Evolutionary conservation across 148 eudicot genomes (phyloP), one percentile per base, ranked within the genome.

Genomic region (Silene latifolia): DNA sequence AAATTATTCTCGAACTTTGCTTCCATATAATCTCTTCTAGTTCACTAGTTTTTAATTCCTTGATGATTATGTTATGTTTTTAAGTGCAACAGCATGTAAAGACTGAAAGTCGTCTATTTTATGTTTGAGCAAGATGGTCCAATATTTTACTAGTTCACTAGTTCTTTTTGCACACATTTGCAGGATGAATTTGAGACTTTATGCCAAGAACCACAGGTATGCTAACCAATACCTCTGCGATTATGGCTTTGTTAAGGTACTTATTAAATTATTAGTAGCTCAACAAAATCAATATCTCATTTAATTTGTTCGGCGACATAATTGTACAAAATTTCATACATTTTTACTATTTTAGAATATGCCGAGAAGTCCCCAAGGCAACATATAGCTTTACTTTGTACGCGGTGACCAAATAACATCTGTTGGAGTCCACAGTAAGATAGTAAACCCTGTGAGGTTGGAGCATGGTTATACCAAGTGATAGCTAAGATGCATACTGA

Each of bases 121-220:
- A 42, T 20, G 75, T 61, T 53, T 23, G 21, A 25, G 25, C 67
- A 58, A 64, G 39, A 47, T 48, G 60, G 48, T 27, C 29, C n/a
- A n/a, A n/a, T n/a, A n/a, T n/a, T n/a, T n/a, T n/a, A n/a, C n/a
- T n/a, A n/a, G 2, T 27, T 3, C 3, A 8, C 23, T 4, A 44
- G 23, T 46, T 32, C 24, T 17, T 14, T 75, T 54, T 39, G 23
- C 25, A 60, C 54, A 20, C n/a, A 58, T 68, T 82, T 81, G 67
- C 95, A 90, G 92, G 92, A 84, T 58, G 85, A 86, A 24, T 86
- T 90, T 63, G 87, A 88, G 71, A 68, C 81, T 25, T 24, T 85
- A 71, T 87, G 88, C 72, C 74, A 74, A 44, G 87, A 87, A 77
- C 84, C 90, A 73, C 87, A 86, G 92, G 96, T 90, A 71, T 75